These are phyloP conservation scores for Trichoderma breve DNA, from an alignment of 2,329 filamentous ascomycete genomes.

Conservation along the genomic window DNA sequence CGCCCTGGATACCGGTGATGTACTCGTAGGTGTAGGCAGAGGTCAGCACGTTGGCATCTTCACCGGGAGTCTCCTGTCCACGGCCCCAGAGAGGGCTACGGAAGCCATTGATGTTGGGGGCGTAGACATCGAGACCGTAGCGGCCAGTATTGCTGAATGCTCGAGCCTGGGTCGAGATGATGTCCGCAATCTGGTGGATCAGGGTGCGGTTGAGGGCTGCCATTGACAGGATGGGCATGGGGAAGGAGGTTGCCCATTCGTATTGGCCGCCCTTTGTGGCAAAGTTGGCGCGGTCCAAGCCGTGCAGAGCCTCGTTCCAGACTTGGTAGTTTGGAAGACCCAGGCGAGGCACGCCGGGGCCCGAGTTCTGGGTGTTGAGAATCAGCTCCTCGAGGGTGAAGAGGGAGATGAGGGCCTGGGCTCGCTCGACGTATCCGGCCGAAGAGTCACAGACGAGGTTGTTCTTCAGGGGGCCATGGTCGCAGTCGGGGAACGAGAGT, in stretches of 20 bases:
- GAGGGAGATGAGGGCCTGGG: constrained; percentile 31
- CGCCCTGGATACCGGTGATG: constrained; percentile 44
- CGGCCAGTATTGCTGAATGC: constrained; percentile 61
- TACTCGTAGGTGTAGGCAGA: constrained; percentile 45
- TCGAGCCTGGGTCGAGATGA: constrained; percentile 56
- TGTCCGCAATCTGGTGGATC: constrained; percentile 33
- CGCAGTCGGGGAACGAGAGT: constrained; percentile 33
- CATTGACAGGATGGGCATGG: constrained; percentile 57
- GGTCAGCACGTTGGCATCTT: constrained; percentile 43
- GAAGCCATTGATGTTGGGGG: constrained; percentile 66
- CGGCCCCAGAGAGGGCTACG: constrained; percentile 61
- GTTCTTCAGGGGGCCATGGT: constrained; percentile 32
- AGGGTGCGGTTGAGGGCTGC: constrained; percentile 42
- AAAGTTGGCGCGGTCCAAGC: constrained; percentile 46
- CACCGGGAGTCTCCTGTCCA: constrained; percentile 58
- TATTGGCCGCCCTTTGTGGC: constrained; percentile 33
- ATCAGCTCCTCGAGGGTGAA: constrained; percentile 37
- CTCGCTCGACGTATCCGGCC: constrained; percentile 27
- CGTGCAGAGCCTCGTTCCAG: constrained; percentile 63
- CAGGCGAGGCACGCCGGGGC: constrained; percentile 49
- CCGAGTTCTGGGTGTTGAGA: constrained; percentile 34
- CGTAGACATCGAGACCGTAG: constrained; percentile 58
- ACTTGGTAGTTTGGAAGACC: constrained; percentile 59
- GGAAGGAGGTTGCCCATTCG: constrained; percentile 62
- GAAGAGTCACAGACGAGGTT: constrained; percentile 35